Percentiles rank a stretch among this genome's conserved stretches.
phyloP scores from a whole-genome alignment of 129 eudicot genomes.

The Dittrichia graveolens region DNA sequence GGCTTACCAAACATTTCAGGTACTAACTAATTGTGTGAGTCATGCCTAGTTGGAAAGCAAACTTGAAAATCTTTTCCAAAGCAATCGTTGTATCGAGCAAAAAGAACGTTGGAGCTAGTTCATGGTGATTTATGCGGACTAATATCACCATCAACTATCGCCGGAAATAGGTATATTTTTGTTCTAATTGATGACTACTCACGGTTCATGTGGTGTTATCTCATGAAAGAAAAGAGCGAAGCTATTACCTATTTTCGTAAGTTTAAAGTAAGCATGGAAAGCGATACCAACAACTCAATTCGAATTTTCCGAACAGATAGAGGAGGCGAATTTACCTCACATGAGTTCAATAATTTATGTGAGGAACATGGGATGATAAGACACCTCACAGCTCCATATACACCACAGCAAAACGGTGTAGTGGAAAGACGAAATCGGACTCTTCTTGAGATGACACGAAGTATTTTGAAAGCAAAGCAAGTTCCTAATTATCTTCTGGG shows the following conservation, averaged over 20 bases:
- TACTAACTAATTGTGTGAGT: neutral
- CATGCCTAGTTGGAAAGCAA: neutral
- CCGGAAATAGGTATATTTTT: neutral
- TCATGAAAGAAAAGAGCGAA: neutral
- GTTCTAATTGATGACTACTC: neutral
- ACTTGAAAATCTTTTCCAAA: neutral
- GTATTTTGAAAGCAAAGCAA: slow-evolving; percentile 12
- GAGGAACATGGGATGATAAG: neutral
- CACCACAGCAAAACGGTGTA: neutral
- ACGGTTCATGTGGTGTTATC: slow-evolving; percentile 6
- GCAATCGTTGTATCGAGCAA: neutral
- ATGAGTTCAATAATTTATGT: neutral
- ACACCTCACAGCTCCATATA: neutral
- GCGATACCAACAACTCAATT: too few relatives aligned
- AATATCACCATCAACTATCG: neutral
- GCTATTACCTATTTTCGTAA: neutral
- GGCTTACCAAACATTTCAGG: neutral
- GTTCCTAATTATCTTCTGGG: slow-evolving; percentile 16
- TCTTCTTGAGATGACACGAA: slow-evolving; percentile 23
- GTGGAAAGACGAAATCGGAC: neutral
- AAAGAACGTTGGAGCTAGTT: neutral
- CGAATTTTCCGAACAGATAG: neutral
- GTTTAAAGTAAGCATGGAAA: neutral
- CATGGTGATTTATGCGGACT: neutral
- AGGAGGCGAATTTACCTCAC: neutral